Conservation (phyloP, 2,329 filamentous ascomycete species). For the Monosporascus sp. region DNA sequence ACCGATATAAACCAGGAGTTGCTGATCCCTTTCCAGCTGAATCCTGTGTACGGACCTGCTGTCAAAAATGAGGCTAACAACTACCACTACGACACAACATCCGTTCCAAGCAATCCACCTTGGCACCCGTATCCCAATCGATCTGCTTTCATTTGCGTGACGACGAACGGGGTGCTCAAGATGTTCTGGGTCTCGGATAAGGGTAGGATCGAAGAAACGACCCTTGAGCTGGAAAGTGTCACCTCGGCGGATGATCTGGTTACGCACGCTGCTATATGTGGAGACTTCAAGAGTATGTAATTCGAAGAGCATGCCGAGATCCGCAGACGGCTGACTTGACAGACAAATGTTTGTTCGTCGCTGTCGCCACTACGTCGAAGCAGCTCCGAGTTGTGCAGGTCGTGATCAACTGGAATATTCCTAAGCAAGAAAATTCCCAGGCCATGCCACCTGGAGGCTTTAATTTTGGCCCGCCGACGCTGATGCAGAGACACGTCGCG, state of each 20-base stretch:
- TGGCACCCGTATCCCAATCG: constrained; percentile 67
- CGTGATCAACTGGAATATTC: constrained; percentile 67
- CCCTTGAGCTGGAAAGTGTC: constrained; percentile 69
- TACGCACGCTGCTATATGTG: constrained; percentile 71
- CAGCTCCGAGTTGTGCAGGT: constrained; percentile 72
- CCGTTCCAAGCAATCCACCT: constrained; percentile 63
- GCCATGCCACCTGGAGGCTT: constrained; percentile 38
- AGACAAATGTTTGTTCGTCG: constrained; percentile 53
- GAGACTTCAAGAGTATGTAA: constrained; percentile 61
- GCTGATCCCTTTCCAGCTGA: constrained; percentile 31
- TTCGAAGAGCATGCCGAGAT: not conserved
- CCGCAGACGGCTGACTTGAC: constrained; percentile 6
- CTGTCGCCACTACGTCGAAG: constrained; percentile 63
- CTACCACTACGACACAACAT: constrained; percentile 67
- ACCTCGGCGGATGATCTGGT: constrained; percentile 69
- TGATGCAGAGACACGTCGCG: constrained; percentile 53
- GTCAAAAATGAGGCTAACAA: constrained; percentile 49
- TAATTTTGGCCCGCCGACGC: constrained; percentile 42
- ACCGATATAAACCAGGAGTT: not conserved
- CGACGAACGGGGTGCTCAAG: constrained; percentile 66
- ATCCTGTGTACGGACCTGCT: constrained; percentile 55
- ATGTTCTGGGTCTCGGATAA: constrained; percentile 75
- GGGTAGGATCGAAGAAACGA: constrained; percentile 65
- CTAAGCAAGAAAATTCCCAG: constrained; percentile 52
- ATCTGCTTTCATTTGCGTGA: constrained; percentile 72